Evolutionary conservation across 331 rosid genomes (phyloP).

Genomic region (Erythrophleum ivorense): DNA sequence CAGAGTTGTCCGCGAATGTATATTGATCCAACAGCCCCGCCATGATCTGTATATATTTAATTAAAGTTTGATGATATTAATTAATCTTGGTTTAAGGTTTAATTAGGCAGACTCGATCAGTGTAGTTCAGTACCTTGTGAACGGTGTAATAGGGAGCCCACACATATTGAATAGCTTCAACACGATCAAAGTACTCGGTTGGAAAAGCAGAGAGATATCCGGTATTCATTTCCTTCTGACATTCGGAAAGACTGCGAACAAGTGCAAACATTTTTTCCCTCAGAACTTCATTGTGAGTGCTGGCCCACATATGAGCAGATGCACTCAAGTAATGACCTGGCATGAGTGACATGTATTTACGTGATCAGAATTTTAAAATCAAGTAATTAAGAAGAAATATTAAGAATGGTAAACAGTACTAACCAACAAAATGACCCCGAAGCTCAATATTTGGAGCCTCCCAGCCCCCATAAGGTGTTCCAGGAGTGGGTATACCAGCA

Average conservation of each 20-base stretch:
- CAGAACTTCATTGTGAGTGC: constrained; percentile 62
- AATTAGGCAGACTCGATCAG: too few species aligned
- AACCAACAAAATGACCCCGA: constrained; percentile 97
- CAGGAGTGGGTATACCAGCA: constrained; percentile 80
- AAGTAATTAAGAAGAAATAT: too few species aligned
- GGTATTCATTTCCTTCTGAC: constrained; percentile 72
- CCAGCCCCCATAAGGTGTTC: constrained; percentile 74
- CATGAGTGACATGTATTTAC: too few species aligned
- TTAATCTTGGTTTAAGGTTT: too few species aligned
- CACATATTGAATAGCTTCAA: constrained; percentile 59
- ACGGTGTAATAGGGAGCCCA: constrained; percentile 99
- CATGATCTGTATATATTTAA: background rate
- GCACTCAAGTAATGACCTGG: constrained; percentile 96
- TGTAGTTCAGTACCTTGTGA: constrained; percentile 68
- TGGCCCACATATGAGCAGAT: constrained; percentile 87
- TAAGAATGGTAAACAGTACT: constrained; percentile 13
- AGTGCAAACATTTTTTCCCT: constrained; percentile 64
- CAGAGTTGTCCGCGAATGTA: constrained; percentile 44
- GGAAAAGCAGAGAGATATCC: constrained; percentile 98
- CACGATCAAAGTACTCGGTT: constrained; percentile 66
- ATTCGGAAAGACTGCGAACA: constrained; percentile 58
- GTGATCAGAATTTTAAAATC: too few species aligned
- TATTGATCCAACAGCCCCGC: background rate
- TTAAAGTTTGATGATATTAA: too few species aligned
- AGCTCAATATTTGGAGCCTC: constrained; percentile 61